A percentile compares a stretch with the other conserved stretches of the same genome.
phyloP scores from a whole-genome alignment of 148 eudicot genomes.

The Cornus kousa region DNA sequence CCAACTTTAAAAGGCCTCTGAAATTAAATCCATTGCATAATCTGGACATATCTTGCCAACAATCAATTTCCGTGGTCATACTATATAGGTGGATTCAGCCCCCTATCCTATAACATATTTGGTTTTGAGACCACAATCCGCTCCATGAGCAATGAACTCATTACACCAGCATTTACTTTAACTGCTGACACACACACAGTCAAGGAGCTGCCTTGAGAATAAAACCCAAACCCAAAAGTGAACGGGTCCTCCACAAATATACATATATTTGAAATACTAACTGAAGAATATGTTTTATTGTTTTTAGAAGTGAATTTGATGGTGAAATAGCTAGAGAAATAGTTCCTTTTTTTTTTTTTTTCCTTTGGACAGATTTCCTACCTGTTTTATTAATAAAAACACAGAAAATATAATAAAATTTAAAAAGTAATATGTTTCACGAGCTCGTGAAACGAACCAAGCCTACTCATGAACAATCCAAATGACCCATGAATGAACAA shows the following conservation, averaged over 20 bases:
- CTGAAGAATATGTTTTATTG: background rate
- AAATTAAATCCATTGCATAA: background rate
- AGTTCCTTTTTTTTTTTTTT: too few species aligned
- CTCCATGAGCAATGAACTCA: background rate
- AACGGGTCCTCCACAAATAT: background rate
- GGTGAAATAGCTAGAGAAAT: background rate
- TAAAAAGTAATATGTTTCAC: too few species aligned
- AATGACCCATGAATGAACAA: too few species aligned
- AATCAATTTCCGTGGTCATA: background rate
- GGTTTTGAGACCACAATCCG: background rate
- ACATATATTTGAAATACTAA: background rate
- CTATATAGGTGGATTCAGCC: background rate
- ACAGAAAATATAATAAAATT: too few species aligned
- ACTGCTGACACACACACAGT: too few species aligned
- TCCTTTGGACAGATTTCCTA: too few species aligned
- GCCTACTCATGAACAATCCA: too few species aligned
- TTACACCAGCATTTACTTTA: background rate
- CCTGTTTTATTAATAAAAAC: too few species aligned
- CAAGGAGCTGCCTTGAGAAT: too few species aligned
- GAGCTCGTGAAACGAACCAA: too few species aligned
- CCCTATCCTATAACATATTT: background rate
- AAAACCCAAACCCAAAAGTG: too few species aligned
- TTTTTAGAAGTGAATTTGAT: background rate
- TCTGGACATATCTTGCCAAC: background rate
- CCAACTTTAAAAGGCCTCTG: background rate